Base-by-base conservation (phyloP, 2,329 filamentous ascomycete species). In the Tolypocladium tundrense region DNA sequence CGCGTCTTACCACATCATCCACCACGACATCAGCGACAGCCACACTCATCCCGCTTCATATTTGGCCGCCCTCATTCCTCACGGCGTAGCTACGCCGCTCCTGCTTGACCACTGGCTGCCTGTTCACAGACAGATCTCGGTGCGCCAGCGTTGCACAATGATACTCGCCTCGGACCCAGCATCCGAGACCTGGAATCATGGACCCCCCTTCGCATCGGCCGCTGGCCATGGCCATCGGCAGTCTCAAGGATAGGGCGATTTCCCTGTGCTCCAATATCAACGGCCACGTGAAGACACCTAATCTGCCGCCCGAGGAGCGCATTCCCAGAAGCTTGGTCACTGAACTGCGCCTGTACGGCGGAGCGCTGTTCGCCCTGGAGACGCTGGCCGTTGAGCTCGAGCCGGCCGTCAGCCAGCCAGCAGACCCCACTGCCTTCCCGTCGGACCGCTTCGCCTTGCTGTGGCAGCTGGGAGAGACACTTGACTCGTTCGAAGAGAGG, bases 271-370 rank as follows among this genome's bases (percentile, higher is more conserved):
- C 41, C 40, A 48, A 3, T 16, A n/a, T 55, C 27, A 55, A 35
- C 40, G 27, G 45, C 16, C 2, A 21, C 9, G 41, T 40, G 13
- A 43, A 45, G 13, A 14, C 19, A 24, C 4, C 53, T 13, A 16
- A 33, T 11, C 7, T 45, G 24, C 13, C 40, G 31, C 41, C 14
- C 9, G 54, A 53, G 16, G 19, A 37, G 1, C 45, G 27, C 5
- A 1, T 19, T 21, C 11, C 11, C 21, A 19, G 56, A 16, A 13
- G 39, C 35, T 19, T 54, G 5, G 14, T 43, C 10, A 42, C 56
- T 27, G 66, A 68, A 42, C 54, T 68, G 2, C 58, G 66, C 13
- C 59, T 68, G 6, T 61, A 66, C 4, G 63, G 58, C 7, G 66
- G 66, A 1, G 55, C 58, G 4, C 59, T 68, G 16, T 60, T 60